Evolutionary conservation across 306 rosid species (phyloP), one percentile per base, ranked within the genome.

Genomic region (Inga laurina): DNA sequence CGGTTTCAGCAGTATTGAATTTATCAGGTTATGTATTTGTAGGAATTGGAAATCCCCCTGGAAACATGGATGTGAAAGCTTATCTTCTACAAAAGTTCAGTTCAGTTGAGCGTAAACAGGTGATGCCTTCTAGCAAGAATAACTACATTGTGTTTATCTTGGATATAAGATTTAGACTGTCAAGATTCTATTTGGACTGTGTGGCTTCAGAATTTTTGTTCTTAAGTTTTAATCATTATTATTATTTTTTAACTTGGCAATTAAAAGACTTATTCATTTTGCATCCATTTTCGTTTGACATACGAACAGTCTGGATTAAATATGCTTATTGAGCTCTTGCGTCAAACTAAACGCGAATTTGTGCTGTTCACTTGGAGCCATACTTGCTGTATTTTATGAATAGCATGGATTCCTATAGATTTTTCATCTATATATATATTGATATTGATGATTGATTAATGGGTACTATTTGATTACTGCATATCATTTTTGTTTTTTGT

Each of bases 31-130:
- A 8, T 34, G 16, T 13, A 21, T 62, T 27, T 79, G 72, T 89
- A 95, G 99, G 99, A 81, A 92, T 96, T 57, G 94, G 98, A 82
- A 96, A 92, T 78, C 94, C 97, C 74, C 98, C 93, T 66, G 98
- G 97, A 43, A 79, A 88, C 54, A 93, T 93, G 99, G 99, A 96
- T 85, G 70, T 88, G 87, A 88, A 88, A 90, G 98, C 98, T 43
- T 93, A 24, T 88, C 94, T 96, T 83, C 92, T 93, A 49, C 97
- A 92, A 77, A 91, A 88, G 82, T 96, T 93, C 77, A 92, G 98
- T 84, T 75, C 90, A 2, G 87, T 70, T 62, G 98, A 96, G 80
- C 88, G 97, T 78, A 71, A 90, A 73, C 97, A 95, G 94, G 99
- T 84, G 49, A 75, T 22, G 39, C 54, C 78, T 62, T 78, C 67